phyloP scores from a whole-genome alignment of 2,329 filamentous ascomycete genomes.

The Ploettnerulaceae sp. region DNA sequence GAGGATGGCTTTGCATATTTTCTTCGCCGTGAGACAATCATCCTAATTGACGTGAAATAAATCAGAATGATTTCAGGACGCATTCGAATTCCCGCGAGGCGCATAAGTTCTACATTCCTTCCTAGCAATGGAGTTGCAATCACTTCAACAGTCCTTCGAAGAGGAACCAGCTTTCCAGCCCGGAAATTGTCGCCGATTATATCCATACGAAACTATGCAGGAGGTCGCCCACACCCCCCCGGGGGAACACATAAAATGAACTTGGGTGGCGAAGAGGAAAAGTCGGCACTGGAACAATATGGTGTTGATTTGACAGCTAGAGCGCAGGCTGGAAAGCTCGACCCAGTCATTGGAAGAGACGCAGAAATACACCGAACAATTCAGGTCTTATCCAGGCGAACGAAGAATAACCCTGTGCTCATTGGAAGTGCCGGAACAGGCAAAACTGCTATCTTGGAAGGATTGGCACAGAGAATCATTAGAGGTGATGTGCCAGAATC shows the following conservation, averaged over 20 bases:
- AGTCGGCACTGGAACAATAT: slow-evolving; percentile 84
- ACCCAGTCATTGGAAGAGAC: slow-evolving; percentile 92
- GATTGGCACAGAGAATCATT: slow-evolving; percentile 83
- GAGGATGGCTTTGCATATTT: background rate
- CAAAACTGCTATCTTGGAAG: slow-evolving; percentile 91
- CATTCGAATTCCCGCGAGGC: slow-evolving; percentile 25
- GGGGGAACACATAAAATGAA: slow-evolving; percentile 95
- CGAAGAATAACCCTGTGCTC: slow-evolving; percentile 86
- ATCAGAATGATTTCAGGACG: slow-evolving; percentile 27
- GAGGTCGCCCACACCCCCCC: slow-evolving; percentile 76
- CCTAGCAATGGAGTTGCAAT: slow-evolving; percentile 12
- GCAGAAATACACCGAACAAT: slow-evolving; percentile 90
- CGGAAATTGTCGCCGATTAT: slow-evolving; percentile 37
- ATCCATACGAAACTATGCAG: slow-evolving; percentile 53
- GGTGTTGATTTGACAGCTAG: slow-evolving; percentile 84
- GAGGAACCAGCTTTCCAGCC: slow-evolving; percentile 13
- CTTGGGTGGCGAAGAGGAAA: slow-evolving; percentile 66
- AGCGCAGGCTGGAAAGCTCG: slow-evolving; percentile 83
- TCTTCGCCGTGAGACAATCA: slow-evolving; percentile 5
- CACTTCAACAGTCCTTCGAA: slow-evolving; percentile 12
- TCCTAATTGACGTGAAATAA: background rate
- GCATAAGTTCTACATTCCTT: slow-evolving; percentile 24
- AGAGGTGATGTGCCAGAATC: slow-evolving; percentile 91
- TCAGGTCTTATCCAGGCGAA: slow-evolving; percentile 84
- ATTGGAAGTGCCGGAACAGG: slow-evolving; percentile 81